phyloP scores from a whole-genome alignment of 2,329 filamentous ascomycete species.

The Trichoderma sp. region DNA sequence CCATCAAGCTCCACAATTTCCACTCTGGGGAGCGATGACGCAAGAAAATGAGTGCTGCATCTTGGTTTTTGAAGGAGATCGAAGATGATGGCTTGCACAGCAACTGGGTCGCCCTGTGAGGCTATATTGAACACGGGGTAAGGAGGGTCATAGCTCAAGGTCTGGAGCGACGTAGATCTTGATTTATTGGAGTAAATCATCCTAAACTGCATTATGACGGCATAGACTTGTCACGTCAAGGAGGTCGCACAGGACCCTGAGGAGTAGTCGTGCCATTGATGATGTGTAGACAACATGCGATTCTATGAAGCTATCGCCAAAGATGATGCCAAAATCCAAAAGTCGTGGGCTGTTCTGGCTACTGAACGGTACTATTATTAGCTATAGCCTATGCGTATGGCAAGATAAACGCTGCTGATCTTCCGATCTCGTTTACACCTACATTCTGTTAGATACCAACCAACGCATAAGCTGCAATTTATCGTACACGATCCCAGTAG shows the following conservation, averaged over 20 bases:
- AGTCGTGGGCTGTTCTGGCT: background rate
- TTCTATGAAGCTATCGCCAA: background rate
- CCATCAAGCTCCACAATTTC: constrained; percentile 3
- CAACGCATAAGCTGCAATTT: background rate
- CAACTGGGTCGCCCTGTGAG: background rate
- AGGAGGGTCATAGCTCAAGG: background rate
- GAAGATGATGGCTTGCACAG: background rate
- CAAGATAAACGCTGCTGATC: background rate
- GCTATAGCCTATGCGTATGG: background rate
- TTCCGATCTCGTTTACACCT: background rate
- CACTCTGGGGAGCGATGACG: constrained; percentile 9
- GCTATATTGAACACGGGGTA: constrained; percentile 1
- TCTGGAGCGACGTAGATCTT: constrained; percentile 1
- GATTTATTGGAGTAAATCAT: background rate
- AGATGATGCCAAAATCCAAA: background rate
- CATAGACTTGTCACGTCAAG: constrained; percentile 6
- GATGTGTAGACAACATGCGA: background rate
- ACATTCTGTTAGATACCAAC: background rate
- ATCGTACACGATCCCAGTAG: background rate
- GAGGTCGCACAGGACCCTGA: background rate
- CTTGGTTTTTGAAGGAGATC: constrained; percentile 2
- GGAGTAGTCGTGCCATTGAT: background rate
- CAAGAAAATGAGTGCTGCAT: constrained; percentile 1
- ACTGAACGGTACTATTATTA: background rate
- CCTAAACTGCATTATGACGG: constrained; percentile 21